Evolutionary conservation across 1,284 basidiomycete species (phyloP).

Genomic region (Ustilago lituana): DNA sequence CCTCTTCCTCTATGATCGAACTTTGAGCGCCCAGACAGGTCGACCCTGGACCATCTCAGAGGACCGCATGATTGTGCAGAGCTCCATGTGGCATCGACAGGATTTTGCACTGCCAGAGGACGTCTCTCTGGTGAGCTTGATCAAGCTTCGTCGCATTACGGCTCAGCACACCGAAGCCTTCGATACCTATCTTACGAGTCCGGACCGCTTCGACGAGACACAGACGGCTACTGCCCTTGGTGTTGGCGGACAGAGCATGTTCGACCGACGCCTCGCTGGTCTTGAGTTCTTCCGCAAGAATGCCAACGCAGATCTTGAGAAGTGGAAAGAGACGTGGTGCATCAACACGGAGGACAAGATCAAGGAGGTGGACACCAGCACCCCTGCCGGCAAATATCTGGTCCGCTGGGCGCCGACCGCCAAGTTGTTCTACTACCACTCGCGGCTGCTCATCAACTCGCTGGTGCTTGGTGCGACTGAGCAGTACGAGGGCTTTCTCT

Average conservation of each 20-base stretch:
- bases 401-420: slow-evolving; percentile 54
- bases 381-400: slow-evolving; percentile 51
- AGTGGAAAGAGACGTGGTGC: slow-evolving; percentile 61
- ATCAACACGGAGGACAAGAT: slow-evolving; percentile 51
- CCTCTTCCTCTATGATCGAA: slow-evolving; percentile 59
- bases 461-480: slow-evolving; percentile 53
- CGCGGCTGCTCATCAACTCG: slow-evolving; percentile 55
- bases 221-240: slow-evolving; percentile 42
- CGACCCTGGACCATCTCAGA: slow-evolving; percentile 57
- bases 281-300: slow-evolving; percentile 55
- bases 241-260: slow-evolving; percentile 44
- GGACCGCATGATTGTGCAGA: slow-evolving; percentile 51
- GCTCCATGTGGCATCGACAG: slow-evolving; percentile 56
- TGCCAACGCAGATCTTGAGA: slow-evolving; percentile 53
- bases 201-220: slow-evolving; percentile 43
- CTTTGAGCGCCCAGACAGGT: slow-evolving; percentile 56
- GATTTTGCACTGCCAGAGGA: slow-evolving; percentile 59
- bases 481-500: slow-evolving; percentile 41
- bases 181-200: slow-evolving; percentile 45
- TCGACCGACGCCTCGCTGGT: slow-evolving; percentile 42
- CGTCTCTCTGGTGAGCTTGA: slow-evolving; percentile 53
- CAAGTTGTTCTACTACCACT: slow-evolving; percentile 55
- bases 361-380: slow-evolving; percentile 50
- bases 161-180: slow-evolving; percentile 53
- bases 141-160: slow-evolving; percentile 51